Evolutionary conservation across 73 alveolate species (phyloP), one percentile per base, ranked within the genome.

Genomic region (Paramecium primaurelia): DNA sequence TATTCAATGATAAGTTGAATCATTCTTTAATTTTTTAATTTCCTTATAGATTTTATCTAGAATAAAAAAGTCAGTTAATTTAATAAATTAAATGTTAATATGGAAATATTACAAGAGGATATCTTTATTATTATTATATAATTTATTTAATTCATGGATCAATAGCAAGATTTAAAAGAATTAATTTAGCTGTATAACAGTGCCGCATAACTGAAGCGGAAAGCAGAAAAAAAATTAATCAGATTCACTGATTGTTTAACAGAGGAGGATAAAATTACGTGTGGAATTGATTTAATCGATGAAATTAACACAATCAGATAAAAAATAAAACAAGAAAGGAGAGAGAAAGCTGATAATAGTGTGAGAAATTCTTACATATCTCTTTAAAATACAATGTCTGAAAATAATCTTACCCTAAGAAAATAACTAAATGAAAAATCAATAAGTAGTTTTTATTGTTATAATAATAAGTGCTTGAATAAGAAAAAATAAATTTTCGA

Each of bases 201-300:
- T 22, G 75, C 91, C n/a, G 8, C 30, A 20, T 4, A 47, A 2
- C 77, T 80, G 49, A 80, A 80, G 73, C 28, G 58, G 77, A 80
- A 80, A 49, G 91, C 91, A 45, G 91, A 80, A 49, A 80, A 44
- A 80, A 42, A 44, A 80, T 42, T 80, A 42, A 80, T 45, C 20
- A 11, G 75, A 49, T 80, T 80, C 45, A 80, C 91, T 20, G 91
- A 80, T 34, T 25, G 91, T 14, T 25, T 80, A 26, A 32, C 91
- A 10, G 91, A 80, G 20, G 77, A 80, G 18, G 91, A 80, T 47
- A 80, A 80, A 49, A 80, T 45, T 32, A 47, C 44, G 2, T 49
- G 71, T 9, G 91, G 91, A 22, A 26, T 42, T 0, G 87, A 73
- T n/a, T 44, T 73, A 14, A 47, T 80, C 0, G 73, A 80, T 80